A percentile compares a stretch with the other conserved stretches of the same genome.
Evolutionary conservation across 2,329 filamentous ascomycete genomes (phyloP).

Genomic region (Byssothecium circinans): DNA sequence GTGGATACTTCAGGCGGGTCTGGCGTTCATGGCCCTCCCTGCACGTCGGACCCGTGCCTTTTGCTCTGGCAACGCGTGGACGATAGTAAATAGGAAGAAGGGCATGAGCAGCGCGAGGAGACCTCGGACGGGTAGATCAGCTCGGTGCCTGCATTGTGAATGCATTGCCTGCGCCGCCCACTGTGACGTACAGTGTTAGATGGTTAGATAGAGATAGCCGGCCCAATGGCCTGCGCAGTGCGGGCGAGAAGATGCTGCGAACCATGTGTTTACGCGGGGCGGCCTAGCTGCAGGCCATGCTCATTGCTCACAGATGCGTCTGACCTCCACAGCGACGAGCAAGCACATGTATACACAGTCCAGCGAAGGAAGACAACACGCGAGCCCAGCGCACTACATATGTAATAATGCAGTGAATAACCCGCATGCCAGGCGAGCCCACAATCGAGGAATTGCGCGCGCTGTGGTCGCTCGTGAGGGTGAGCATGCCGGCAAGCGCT

Average conservation of each 20-base stretch:
- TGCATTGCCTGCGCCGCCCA: conserved; percentile 18
- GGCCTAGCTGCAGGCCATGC: background rate
- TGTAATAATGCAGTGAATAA: too few species aligned
- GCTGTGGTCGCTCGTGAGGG: conserved; percentile 6
- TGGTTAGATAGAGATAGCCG: conserved; percentile 9
- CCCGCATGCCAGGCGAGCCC: too few species aligned
- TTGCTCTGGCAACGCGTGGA: conserved; percentile 18
- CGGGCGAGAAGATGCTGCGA: background rate
- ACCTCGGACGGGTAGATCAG: too few species aligned
- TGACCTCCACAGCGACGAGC: too few species aligned
- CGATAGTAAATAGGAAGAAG: background rate
- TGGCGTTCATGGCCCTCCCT: conserved; percentile 13
- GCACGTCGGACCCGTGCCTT: background rate
- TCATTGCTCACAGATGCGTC: too few species aligned
- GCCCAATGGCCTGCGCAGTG: conserved; percentile 7
- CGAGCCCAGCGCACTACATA: too few species aligned
- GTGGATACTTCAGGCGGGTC: conserved; percentile 27
- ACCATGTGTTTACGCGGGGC: conserved; percentile 5
- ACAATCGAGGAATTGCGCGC: too few species aligned
- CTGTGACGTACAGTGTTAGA: conserved; percentile 25
- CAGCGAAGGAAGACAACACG: too few species aligned
- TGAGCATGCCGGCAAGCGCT: conserved; percentile 31
- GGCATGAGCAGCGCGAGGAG: too few species aligned
- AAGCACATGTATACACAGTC: too few species aligned
- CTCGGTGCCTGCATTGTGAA: background rate